Base-by-base conservation (phyloP, 2,329 filamentous ascomycete species). In the Alternaria tenuissima region DNA sequence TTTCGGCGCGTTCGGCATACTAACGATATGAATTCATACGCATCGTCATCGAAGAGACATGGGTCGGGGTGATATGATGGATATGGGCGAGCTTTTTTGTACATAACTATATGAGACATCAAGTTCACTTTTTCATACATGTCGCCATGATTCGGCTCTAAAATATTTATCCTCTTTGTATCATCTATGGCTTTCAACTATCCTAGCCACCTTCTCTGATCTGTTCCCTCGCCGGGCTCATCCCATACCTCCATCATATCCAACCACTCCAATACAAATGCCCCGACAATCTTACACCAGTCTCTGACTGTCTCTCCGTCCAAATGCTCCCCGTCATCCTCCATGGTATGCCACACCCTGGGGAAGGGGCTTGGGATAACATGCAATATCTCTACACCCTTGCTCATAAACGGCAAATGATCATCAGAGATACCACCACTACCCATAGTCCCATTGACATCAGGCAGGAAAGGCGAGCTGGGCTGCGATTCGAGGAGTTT, bases 251-350 rank as follows among this genome's bases (percentile, higher is more conserved):
- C 87, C 64, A 89, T 88, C 62, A 98, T 79, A 67, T 96, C 94
- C 87, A 98, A 87, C 93, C 94, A 98, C 79, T 98, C 94, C 0
- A 91, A 89, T 34, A 89, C 86, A 81, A 98, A 99, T 0, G 89
- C 94, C 1, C 91, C 90, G 7, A 94, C 83, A 49, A 99, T 89
- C 76, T 87, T 89, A 18, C 91, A 88, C 95, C 95, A 99, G 78
- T 99, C 95, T 70, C 91, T 86, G 36, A 94, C 87, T 0, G 91
- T 94, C 8, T 87, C 83, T 67, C 90, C 81, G 77, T 99, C 93
- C 57, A 99, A 80, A 79, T 98, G 91, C 67, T 89, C 88, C 2
- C 88, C 94, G 69, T 97, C 90, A 74, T 99, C 95, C 0, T 89
- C 81, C 71, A 93, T 88, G 1, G 84, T 90, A 80, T 99, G 95